A percentile compares a stretch with the other conserved stretches of the same genome.
Conservation (phyloP, 257 asterid species). For the Anisodus tanguticus region DNA sequence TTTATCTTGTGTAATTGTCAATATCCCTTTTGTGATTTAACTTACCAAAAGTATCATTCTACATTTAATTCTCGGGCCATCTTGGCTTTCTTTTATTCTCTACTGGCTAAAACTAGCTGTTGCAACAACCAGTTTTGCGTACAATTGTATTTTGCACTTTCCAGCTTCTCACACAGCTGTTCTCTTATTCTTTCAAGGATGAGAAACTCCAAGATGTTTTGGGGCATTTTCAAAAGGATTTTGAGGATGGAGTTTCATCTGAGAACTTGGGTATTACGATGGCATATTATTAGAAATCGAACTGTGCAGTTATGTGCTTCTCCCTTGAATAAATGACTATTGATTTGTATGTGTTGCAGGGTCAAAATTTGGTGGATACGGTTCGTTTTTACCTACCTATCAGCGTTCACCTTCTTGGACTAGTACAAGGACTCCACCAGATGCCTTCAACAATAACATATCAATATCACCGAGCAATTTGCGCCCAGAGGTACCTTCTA, state of each 20-base stretch:
- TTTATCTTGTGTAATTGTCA: neutral
- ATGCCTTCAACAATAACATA: neutral
- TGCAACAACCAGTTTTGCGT: neutral
- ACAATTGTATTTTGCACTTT: neutral
- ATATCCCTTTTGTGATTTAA: neutral
- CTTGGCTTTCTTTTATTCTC: neutral
- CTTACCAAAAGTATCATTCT: conserved; percentile 5
- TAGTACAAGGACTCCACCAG: conserved; percentile 17
- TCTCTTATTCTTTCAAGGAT: conserved; percentile 45
- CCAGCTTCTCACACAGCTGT: conserved; percentile 13
- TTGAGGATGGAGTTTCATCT: conserved; percentile 78
- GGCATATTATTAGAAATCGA: conserved; percentile 37
- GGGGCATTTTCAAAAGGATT: conserved; percentile 78
- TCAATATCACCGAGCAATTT: conserved; percentile 16
- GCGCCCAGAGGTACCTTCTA: conserved; percentile 25
- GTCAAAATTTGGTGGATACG: conserved; percentile 36
- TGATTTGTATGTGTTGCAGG: conserved; percentile 18
- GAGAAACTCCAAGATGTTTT: conserved; percentile 66
- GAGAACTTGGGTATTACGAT: conserved; percentile 61
- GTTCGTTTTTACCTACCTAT: conserved; percentile 36
- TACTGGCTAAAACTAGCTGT: conserved; percentile 2
- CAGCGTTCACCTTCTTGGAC: conserved; percentile 33
- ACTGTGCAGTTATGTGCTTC: conserved; percentile 24
- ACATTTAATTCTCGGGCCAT: neutral
- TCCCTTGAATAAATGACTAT: neutral